Conservation (phyloP, 2,329 filamentous ascomycete genomes). For the Aspergillus hortae region DNA sequence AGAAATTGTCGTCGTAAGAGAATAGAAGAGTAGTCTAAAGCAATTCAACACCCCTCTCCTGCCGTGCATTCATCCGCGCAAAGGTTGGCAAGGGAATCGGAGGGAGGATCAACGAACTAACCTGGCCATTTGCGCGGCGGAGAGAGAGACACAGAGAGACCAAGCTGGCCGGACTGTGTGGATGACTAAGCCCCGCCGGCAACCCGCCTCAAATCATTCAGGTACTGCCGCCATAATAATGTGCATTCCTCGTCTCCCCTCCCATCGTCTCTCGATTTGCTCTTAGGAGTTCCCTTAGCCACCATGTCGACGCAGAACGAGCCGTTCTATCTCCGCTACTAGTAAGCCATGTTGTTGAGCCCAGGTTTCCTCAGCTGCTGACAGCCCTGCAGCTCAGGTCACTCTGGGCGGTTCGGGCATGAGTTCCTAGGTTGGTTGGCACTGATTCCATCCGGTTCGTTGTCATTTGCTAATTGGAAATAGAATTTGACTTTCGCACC, state of each 20-base stretch:
- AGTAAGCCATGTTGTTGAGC: conserved; percentile 59
- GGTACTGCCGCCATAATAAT: conserved; percentile 1
- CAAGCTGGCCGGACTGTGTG: conserved; percentile 40
- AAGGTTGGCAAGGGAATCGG: conserved; percentile 25
- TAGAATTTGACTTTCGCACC: conserved; percentile 95
- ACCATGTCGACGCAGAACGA: conserved; percentile 68
- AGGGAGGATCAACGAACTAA: conserved; percentile 26
- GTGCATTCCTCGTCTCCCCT: background rate
- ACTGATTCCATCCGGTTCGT: conserved; percentile 10
- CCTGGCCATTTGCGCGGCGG: conserved; percentile 39
- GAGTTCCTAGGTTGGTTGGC: conserved; percentile 78
- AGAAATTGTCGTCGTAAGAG: conserved; percentile 10
- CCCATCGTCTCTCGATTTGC: no score
- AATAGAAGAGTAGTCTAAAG: conserved; percentile 23
- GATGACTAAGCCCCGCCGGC: conserved; percentile 40
- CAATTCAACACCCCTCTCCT: conserved; percentile 35
- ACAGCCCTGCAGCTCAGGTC: conserved; percentile 71
- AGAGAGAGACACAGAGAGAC: conserved; percentile 1
- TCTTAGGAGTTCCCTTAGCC: conserved; percentile 12
- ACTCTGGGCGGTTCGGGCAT: conserved; percentile 95
- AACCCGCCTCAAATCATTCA: conserved; percentile 13
- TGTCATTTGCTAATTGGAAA: conserved; percentile 19
- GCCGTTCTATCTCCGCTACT: conserved; percentile 94
- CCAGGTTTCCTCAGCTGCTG: conserved; percentile 40
- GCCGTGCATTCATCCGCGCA: conserved; percentile 34